phyloP scores from a whole-genome alignment of 2,329 filamentous ascomycete species.

The Blastomyces emzantsi region DNA sequence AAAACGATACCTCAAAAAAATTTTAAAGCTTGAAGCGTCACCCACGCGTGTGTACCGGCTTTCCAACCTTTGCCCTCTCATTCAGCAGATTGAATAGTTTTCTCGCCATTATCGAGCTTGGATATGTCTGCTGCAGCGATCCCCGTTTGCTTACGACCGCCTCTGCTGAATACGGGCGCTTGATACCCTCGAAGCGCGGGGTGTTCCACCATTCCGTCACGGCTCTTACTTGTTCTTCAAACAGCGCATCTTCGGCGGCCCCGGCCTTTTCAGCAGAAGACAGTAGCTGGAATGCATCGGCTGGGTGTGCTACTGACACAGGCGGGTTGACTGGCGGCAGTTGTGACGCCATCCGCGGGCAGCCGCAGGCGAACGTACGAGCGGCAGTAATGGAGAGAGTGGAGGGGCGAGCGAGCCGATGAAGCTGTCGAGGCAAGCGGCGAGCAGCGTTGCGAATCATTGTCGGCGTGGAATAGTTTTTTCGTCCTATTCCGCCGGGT shows the following conservation, averaged over 20 bases:
- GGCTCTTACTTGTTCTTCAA: constrained; percentile 71
- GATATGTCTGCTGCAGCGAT: constrained; percentile 75
- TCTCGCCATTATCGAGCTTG: constrained; percentile 87
- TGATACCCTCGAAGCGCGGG: constrained; percentile 79
- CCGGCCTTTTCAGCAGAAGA: constrained; percentile 69
- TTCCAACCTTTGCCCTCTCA: constrained; percentile 64
- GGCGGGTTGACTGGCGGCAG: constrained; percentile 51
- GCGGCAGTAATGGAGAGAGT: constrained; percentile 22
- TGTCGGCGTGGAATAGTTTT: not conserved
- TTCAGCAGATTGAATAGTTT: constrained; percentile 88
- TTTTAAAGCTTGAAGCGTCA: constrained; percentile 15
- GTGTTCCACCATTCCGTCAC: constrained; percentile 87
- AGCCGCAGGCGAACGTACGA: constrained; percentile 31
- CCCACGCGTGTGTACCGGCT: constrained; percentile 89
- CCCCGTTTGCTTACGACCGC: constrained; percentile 93
- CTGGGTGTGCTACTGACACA: constrained; percentile 51
- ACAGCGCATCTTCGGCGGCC: constrained; percentile 72
- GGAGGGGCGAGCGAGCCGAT: constrained; percentile 15
- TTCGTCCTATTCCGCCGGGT: not conserved
- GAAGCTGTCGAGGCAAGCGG: constrained; percentile 28
- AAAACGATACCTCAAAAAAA: constrained; percentile 6
- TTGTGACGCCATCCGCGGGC: constrained; percentile 46
- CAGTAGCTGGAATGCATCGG: constrained; percentile 79
- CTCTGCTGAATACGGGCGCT: constrained; percentile 78
- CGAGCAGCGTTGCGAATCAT: constrained; percentile 33